Base-by-base conservation (phyloP, 2,329 filamentous ascomycete species). In the Cordyceps cicadae region DNA sequence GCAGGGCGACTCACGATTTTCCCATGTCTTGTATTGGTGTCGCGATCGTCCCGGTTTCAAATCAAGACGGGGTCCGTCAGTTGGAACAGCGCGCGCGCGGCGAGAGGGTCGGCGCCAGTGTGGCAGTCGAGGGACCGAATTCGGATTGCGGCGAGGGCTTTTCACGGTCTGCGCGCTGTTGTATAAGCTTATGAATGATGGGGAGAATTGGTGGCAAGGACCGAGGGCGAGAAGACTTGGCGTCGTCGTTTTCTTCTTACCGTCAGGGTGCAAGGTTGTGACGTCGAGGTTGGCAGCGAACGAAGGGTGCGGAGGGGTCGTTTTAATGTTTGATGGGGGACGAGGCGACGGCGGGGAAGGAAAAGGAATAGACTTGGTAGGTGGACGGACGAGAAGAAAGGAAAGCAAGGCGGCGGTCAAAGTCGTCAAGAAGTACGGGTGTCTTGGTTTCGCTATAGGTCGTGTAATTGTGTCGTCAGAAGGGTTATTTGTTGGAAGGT, bases 1-100 rank as follows among this genome's bases (percentile, higher is more conserved):
- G 24, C 24, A 34, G 19, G 17, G 39, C 32, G 24, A 61, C 59
- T 61, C 52, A 61, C 59, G 59, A 61, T 61, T 61, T 61, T 21
- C 59, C 59, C 59, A 61, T 61, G 56, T 51, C 39, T 52, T 5
- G n/a, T 56, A 19, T 46, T 41, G 32, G 17, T 15, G 41, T 15
- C 29, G 54, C 12, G 32, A 19, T 58, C 21, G 39, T 39, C 9
- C 19, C 9, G 32, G 39, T 43, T n/a, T 17, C 39, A n/a, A 43
- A 15, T n/a, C 43, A 21, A 19, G 43, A 21, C 17, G 26, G 19
- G 29, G 21, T 58, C 19, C 19, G 15, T n/a, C 34, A 58, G 46
- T 9, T 15, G 19, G 19, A 29, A 21, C 43, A 21, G 21, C 21
- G 29, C 45, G 53, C 32, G 54, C 19, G 48, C 43, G 54, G 19